Conservation (phyloP, 2,329 filamentous ascomycete species). For the Trichoderma gracile region DNA sequence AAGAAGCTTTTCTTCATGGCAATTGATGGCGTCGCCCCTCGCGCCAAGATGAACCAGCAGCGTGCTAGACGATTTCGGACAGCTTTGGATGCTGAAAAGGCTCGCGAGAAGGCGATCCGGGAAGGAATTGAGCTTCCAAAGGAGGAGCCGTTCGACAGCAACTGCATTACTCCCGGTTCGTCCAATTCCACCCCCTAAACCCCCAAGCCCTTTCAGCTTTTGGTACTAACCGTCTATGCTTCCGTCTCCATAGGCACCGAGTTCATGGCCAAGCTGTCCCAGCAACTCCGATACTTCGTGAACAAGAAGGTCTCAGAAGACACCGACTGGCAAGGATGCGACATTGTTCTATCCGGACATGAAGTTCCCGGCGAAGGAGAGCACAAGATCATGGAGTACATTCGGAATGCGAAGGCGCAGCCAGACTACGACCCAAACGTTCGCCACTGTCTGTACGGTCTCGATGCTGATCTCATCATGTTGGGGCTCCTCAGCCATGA, state of each 20-base stretch:
- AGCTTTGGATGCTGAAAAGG: conserved; percentile 84
- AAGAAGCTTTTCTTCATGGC: conserved; percentile 99
- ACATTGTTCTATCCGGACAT: conserved; percentile 94
- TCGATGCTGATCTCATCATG: conserved; percentile 99
- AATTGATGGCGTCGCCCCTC: conserved; percentile 93
- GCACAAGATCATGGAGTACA: conserved; percentile 99
- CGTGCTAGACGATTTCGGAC: conserved; percentile 93
- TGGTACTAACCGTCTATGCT: background rate
- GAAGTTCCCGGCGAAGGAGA: conserved; percentile 98
- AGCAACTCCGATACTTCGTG: conserved; percentile 96
- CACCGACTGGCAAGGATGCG: conserved; percentile 94
- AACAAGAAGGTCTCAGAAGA: conserved; percentile 99
- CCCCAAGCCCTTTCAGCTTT: background rate
- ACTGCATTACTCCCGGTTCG: conserved; percentile 89
- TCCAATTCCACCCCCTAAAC: no score
- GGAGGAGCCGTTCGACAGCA: conserved; percentile 96
- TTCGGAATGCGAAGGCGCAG: conserved; percentile 94
- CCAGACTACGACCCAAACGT: conserved; percentile 89
- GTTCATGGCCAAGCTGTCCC: conserved; percentile 95
- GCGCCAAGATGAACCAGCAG: conserved; percentile 99
- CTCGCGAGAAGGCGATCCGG: conserved; percentile 85
- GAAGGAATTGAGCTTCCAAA: conserved; percentile 93
- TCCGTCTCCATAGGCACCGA: conserved; percentile 60
- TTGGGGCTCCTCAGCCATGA: conserved; percentile 94
- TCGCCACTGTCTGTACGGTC: conserved; percentile 93